Base-by-base conservation (phyloP, 2,329 filamentous ascomycete species). In the Pestalotiopsis sp. region DNA sequence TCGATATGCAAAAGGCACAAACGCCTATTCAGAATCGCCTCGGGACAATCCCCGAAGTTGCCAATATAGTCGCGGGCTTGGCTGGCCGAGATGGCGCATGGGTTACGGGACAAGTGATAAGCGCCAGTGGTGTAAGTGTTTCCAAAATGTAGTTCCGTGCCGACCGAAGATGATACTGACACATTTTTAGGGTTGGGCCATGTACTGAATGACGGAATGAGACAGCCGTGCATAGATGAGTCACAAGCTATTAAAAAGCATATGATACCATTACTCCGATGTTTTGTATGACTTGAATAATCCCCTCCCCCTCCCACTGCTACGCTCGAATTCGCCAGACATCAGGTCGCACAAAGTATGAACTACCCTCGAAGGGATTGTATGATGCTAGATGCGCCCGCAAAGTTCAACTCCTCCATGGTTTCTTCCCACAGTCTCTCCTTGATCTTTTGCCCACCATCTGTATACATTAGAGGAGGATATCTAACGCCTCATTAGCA, bases 71-170 rank as follows among this genome's bases (percentile, higher is more conserved):
- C 23, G 84, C 81, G 1, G 89, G 83, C 79, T 74, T 91, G 68
- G 86, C 86, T 17, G 81, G 84, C 4, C 81, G 82, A 69, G 81
- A 84, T 63, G 82, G 81, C 38, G 70, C 80, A 14, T 87, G 85
- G 86, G 77, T 87, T 11, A 84, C 83, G 2, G 88, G 88, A 14
- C 87, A 90, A 76, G 82, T 82, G 0, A 82, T 91, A 23, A 85
- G 82, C 70, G 87, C 85, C 1, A 87, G 83, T 72, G 88, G 88
- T 12, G 87, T 76, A 71, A 73, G 75, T 68, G 4, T 41, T 52
- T 1, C 27, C 13, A 36, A 23, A 13, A 2, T 38, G 20, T 27
- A 23, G 17, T 20, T n/a, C 13, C 52, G n/a, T 12, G 11, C 11
- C 38, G 12, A n/a, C 11, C 2, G 9, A 45, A 11, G 2, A 36